Conservation (phyloP, 176 grass and related monocot genomes). For the Avena sativa region DNA sequence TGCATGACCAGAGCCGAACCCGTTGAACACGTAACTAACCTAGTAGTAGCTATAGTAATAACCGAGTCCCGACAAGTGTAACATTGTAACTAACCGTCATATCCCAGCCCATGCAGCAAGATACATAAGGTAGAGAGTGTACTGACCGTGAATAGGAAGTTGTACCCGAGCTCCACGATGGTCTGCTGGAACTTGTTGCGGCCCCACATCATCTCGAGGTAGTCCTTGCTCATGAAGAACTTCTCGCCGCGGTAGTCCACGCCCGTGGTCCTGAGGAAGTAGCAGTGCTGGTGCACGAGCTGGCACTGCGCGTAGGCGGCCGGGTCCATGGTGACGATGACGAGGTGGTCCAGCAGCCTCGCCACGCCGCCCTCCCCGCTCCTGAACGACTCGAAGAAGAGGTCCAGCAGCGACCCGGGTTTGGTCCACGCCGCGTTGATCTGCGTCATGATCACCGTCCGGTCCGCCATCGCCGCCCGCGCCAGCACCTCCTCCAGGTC, state of each 20-base stretch:
- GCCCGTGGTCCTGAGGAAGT: constrained; percentile 60
- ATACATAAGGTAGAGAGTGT: not conserved
- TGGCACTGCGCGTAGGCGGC: constrained; percentile 75
- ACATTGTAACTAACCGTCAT: not conserved
- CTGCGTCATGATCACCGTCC: constrained; percentile 92
- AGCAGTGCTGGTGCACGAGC: constrained; percentile 79
- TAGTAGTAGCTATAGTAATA: no score
- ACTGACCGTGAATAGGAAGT: constrained; percentile 87
- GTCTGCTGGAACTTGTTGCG: constrained; percentile 80
- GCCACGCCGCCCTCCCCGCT: constrained; percentile 58
- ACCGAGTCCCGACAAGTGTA: no score
- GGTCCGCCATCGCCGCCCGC: constrained; percentile 64
- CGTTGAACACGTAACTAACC: not conserved
- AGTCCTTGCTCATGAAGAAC: constrained; percentile 91
- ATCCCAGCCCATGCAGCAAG: not conserved
- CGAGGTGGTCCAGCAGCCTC: constrained; percentile 75
- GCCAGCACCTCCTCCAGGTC: constrained; percentile 74
- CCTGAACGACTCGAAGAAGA: constrained; percentile 95
- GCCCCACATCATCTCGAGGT: constrained; percentile 94
- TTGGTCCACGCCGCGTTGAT: constrained; percentile 82
- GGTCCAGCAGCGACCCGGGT: constrained; percentile 81
- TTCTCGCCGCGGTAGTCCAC: constrained; percentile 79
- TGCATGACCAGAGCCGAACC: not conserved
- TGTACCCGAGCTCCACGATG: constrained; percentile 82
- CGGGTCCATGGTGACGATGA: constrained; percentile 89